Evolutionary conservation across 2,329 filamentous ascomycete species (phyloP).

Genomic region (Colletotrichum eleusines): DNA sequence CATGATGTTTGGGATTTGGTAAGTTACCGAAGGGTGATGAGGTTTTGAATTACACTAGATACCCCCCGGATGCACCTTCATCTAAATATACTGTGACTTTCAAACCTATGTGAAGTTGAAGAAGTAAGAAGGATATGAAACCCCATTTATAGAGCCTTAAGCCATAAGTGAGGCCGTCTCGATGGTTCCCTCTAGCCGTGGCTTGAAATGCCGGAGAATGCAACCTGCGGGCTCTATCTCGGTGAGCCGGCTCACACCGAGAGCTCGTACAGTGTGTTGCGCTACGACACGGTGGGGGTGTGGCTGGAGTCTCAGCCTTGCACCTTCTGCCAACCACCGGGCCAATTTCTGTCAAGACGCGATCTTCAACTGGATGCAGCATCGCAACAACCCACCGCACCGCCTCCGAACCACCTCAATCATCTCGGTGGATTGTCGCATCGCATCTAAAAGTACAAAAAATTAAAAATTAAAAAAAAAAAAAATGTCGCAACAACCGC

Average conservation of each 20-base stretch:
- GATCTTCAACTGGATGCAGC: conserved; percentile 31
- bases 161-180: neutral
- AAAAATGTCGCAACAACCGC: conserved; percentile 67
- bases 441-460: conserved; percentile 40
- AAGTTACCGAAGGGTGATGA: too few species aligned
- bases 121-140: neutral
- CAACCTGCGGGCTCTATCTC: neutral
- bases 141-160: neutral
- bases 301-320: conserved; percentile 42
- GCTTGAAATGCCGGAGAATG: neutral
- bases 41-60: conserved; percentile 4
- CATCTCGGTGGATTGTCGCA: conserved; percentile 25
- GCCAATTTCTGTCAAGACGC: conserved; percentile 34
- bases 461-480: conserved; percentile 48
- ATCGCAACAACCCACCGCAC: conserved; percentile 33
- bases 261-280: conserved; percentile 39
- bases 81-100: neutral
- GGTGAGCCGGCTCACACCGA: conserved; percentile 34
- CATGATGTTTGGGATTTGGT: conserved; percentile 3
- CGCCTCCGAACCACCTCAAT: conserved; percentile 24
- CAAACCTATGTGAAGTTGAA: neutral
- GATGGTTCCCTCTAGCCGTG: neutral
- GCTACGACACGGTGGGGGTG: conserved; percentile 31
- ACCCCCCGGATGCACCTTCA: conserved; percentile 1
- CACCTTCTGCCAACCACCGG: conserved; percentile 39